Base-by-base conservation (phyloP, 352 stramenopile genomes). In the Pythium phragmitis region DNA sequence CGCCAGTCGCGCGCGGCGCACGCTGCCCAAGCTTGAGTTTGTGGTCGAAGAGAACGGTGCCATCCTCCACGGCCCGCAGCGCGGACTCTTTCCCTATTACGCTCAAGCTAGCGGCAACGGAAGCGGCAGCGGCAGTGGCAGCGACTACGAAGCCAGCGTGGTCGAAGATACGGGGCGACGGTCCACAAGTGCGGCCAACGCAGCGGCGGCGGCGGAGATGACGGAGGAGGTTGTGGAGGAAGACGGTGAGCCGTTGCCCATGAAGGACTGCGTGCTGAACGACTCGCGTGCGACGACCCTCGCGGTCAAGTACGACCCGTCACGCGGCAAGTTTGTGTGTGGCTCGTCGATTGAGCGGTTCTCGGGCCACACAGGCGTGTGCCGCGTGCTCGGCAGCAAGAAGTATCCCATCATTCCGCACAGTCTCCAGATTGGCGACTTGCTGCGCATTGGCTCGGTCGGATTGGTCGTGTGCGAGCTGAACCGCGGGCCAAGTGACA, bases 391-490 rank as follows among this genome's bases (percentile, higher is more conserved):
- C 19, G 89, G 89, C 30, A 95, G 87, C 48, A 94, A 94, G 62
- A 92, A 92, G 59, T 89, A 94, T 52, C 80, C 82, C 5, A 80
- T 89, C 33, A 91, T 87, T 51, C 77, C 79, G 12, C 85, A 94
- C 53, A 85, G 63, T 37, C 74, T 96, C 37, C 71, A 83, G 49
- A 74, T 96, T 42, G 88, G 88, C 19, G 88, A 96, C 72, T 70
- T 96, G 34, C 70, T 97, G 23, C 70, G 91, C 21, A 96, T 97
- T 49, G 91, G 91, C n/a, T 96, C 82, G 0, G 91, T 97, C 1
- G 91, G 91, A 3, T 75, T 97, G n/a, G 89, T 97, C 2, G 91
- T 97, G 33, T 96, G 87, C 58, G 91, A 97, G 67, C 42, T 97
- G 4, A 94, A 97, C 65, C 81, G 85, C 62, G 89, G 83, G 0